phyloP scores from a whole-genome alignment of 2,329 filamentous ascomycete genomes.

The Lasiodiplodia theobromae region DNA sequence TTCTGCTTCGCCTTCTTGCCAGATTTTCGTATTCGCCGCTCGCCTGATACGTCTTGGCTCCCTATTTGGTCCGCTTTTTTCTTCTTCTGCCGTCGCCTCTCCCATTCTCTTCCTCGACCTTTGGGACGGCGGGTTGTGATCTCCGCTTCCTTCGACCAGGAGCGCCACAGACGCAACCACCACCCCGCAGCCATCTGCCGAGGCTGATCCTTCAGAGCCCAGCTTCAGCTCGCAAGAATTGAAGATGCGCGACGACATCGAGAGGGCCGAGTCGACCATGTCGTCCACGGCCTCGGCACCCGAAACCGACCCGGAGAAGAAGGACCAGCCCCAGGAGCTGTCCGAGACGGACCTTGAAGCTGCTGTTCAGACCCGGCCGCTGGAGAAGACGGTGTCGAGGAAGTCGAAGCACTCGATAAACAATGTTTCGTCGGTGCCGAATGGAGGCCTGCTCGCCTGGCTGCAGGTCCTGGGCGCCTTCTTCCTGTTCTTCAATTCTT shows the following conservation, averaged over 20 bases:
- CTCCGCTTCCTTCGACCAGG: not conserved
- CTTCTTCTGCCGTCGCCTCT: not conserved
- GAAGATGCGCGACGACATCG: slow-evolving; percentile 25
- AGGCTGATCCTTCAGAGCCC: too few relatives aligned
- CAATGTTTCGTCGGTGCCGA: slow-evolving; percentile 52
- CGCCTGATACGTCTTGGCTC: not conserved
- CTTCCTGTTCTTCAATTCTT: slow-evolving; percentile 58
- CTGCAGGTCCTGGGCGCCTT: slow-evolving; percentile 57
- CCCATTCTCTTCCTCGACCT: not conserved
- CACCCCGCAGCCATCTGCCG: not conserved
- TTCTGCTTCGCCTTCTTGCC: not conserved
- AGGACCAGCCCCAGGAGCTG: slow-evolving; percentile 4
- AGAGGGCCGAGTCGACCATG: slow-evolving; percentile 16
- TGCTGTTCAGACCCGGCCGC: not conserved
- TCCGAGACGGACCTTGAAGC: slow-evolving; percentile 15
- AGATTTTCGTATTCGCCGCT: not conserved
- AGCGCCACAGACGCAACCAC: slow-evolving; percentile 15
- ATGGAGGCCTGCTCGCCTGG: slow-evolving; percentile 57
- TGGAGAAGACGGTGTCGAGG: slow-evolving; percentile 14
- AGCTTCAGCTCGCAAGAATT: not conserved
- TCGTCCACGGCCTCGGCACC: slow-evolving; percentile 6
- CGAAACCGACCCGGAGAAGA: slow-evolving; percentile 22
- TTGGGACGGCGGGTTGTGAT: not conserved
- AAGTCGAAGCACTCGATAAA: slow-evolving; percentile 43
- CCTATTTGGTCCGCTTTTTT: not conserved